These are phyloP conservation scores for Pascua sp. DNA, from an alignment of 1,284 basidiomycete genomes.

Conservation along the genomic window DNA sequence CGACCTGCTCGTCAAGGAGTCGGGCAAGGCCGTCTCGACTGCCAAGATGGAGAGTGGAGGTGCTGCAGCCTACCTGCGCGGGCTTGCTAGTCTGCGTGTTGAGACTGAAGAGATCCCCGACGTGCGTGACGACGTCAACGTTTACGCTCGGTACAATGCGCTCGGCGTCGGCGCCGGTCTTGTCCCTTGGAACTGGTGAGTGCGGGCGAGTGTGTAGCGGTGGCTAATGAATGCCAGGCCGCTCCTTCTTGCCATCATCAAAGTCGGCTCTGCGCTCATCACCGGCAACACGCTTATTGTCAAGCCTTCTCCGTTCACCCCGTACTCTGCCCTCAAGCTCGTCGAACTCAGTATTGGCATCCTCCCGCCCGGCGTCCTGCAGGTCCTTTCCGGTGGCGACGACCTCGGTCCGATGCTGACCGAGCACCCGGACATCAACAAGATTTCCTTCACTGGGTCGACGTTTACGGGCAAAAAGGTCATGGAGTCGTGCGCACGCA, in stretches of 20 bases:
- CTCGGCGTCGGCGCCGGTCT: constrained; percentile 59
- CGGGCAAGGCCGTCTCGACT: constrained; percentile 81
- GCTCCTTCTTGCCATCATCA: constrained; percentile 58
- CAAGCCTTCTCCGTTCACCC: constrained; percentile 93
- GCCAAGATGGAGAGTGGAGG: constrained; percentile 74
- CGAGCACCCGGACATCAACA: constrained; percentile 51
- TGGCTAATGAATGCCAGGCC: not conserved
- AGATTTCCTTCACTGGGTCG: constrained; percentile 89
- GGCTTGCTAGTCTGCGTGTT: constrained; percentile 80
- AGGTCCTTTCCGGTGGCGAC: constrained; percentile 66
- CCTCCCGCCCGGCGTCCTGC: constrained; percentile 88
- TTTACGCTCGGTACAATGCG: constrained; percentile 78
- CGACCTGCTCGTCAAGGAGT: constrained; percentile 58
- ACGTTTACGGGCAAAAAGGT: constrained; percentile 87
- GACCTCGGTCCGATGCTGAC: constrained; percentile 45
- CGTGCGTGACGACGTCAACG: constrained; percentile 70
- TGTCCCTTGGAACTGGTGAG: constrained; percentile 64
- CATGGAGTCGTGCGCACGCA: constrained; percentile 74
- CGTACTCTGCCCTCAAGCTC: constrained; percentile 85
- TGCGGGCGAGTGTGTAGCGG: no score
- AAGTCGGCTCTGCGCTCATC: constrained; percentile 63
- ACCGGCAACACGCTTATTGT: constrained; percentile 94
- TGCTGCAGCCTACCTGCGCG: constrained; percentile 77
- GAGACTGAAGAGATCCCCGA: constrained; percentile 63
- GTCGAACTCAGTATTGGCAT: constrained; percentile 69